These are phyloP conservation scores for Heliosperma pusillum DNA, from an alignment of 148 eudicot species.

Conservation along the genomic window DNA sequence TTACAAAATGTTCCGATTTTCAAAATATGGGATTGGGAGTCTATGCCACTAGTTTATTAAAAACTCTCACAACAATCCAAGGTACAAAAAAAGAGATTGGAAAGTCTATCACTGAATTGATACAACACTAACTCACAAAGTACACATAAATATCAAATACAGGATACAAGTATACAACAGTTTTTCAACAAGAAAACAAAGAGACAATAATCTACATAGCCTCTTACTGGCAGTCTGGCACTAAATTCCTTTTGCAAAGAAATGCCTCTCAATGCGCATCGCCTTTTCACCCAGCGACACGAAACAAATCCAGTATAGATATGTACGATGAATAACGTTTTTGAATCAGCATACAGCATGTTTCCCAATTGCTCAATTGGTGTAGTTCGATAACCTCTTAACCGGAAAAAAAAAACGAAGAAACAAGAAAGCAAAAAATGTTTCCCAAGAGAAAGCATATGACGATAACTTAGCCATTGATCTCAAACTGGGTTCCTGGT, in stretches of 20 bases:
- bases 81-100: neutral
- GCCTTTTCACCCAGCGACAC: neutral
- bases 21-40: too few species aligned
- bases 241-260: neutral
- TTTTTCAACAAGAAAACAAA: neutral
- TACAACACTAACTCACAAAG: neutral
- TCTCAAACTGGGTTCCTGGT: slow-evolving; percentile 14
- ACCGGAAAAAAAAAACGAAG: neutral
- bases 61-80: neutral
- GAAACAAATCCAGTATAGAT: neutral
- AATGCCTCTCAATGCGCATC: neutral
- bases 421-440: neutral
- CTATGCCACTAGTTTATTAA: neutral
- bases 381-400: too few species aligned
- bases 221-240: neutral
- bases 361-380: too few species aligned
- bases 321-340: neutral
- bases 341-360: neutral
- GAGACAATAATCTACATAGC: neutral
- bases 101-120: neutral
- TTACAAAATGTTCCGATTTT: too few species aligned
- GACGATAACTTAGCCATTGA: neutral
- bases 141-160: slow-evolving; percentile 9
- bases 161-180: too few species aligned
- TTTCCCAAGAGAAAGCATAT: neutral